Conservation (phyloP, 768 basidiomycete genomes). For the Rubroboletus satanas region DNA sequence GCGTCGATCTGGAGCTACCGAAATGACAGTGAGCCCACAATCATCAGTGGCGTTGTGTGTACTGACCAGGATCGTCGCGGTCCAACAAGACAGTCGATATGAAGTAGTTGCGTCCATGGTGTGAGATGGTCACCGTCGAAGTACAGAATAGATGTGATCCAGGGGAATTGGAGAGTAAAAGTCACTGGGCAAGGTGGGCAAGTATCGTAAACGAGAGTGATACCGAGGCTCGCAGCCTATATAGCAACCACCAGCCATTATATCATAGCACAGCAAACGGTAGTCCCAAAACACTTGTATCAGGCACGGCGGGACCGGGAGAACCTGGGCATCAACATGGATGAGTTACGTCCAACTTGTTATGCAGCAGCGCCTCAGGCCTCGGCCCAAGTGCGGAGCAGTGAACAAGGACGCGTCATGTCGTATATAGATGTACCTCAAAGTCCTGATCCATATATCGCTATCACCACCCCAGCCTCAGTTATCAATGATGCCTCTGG, state of each 20-base stretch:
- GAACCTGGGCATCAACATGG: neutral
- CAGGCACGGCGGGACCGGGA: neutral
- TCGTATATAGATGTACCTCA: neutral
- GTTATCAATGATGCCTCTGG: neutral
- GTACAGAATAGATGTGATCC: neutral
- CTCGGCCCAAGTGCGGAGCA: neutral
- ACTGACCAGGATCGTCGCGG: constrained; percentile 11
- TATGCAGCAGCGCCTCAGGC: too few relatives aligned
- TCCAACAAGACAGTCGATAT: neutral
- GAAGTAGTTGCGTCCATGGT: constrained; percentile 8
- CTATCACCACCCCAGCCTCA: neutral
- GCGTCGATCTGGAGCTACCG: constrained; percentile 6
- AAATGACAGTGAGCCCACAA: neutral
- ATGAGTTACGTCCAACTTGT: neutral
- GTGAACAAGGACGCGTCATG: neutral
- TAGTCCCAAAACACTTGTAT: neutral
- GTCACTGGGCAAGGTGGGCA: neutral
- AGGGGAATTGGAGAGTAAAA: neutral
- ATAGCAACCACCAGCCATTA: constrained; percentile 12
- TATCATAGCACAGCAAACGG: constrained; percentile 18
- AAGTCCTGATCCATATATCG: neutral
- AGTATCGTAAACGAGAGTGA: constrained; percentile 1
- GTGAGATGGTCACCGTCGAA: neutral
- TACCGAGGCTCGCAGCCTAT: constrained; percentile 12
- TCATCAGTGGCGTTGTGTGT: neutral